Base-by-base conservation (phyloP, 345 rosid species). In the Nasturtium officinale region DNA sequence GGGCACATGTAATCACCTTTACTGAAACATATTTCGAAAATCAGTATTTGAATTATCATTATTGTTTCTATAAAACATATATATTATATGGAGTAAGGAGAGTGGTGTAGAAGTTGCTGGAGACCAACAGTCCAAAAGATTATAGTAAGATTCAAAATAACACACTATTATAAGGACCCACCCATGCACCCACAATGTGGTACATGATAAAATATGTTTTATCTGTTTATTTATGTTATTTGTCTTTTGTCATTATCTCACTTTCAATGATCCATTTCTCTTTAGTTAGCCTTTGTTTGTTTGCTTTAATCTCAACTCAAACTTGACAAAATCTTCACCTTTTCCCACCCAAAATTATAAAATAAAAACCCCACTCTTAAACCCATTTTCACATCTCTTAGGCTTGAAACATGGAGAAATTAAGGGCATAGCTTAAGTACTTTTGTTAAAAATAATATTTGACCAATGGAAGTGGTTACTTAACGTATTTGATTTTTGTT, bases 321-420 rank as follows among this genome's bases (percentile, higher is more conserved):
- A 30, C 46, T 29, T 62, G 26, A 62, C 62, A 32, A 32, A 32
- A 45, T 1, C 5, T 20, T 8, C 20, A 64, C 16, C 50, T 3
- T 29, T 69, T 37, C 25, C 12, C 6, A 5, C 52, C 12, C 9
- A 21, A 20, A 69, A 13, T 30, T 43, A n/a, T 9, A n/a, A 6
- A 10, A 12, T 61, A 12, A 9, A 28, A 48, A 23, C 16, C 12
- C 16, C 12, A 54, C 18, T 63, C n/a, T 45, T 50, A 37, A 20
- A 28, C 15, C 10, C 21, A 48, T 38, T 74, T n/a, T 23, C 33
- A 46, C 32, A 47, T 21, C 17, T 33, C 8, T 55, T 56, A 56
- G 4, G 78, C 78, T 48, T 58, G 33, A 66, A 57, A 66, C 56
- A 57, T 74, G 78, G 77, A 74, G 72, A 13, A 42, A 74, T 58